Percentiles rank a stretch among this genome's conserved stretches.
phyloP scores from a whole-genome alignment of 345 rosid genomes.

The Hibiscus trionum region DNA sequence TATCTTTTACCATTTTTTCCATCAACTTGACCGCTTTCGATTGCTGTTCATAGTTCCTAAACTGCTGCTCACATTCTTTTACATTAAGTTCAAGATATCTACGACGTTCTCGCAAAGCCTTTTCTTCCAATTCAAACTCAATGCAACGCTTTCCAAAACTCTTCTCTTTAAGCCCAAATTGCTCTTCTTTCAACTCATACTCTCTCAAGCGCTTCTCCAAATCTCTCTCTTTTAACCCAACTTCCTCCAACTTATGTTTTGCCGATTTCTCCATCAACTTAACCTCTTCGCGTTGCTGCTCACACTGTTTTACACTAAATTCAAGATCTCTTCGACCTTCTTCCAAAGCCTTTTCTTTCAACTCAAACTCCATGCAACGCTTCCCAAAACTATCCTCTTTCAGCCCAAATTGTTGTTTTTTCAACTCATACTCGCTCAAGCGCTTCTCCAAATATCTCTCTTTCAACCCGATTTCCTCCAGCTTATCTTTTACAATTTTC shows the following conservation, averaged over 20 bases:
- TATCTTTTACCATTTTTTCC: background rate
- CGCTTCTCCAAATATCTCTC: background rate
- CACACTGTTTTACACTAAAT: constrained; percentile 8
- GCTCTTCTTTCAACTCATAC: background rate
- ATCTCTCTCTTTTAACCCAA: background rate
- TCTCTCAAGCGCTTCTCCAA: background rate
- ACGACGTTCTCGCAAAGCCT: background rate
- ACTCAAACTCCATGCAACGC: background rate
- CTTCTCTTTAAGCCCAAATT: background rate
- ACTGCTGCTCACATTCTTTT: background rate
- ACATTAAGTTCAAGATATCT: constrained; percentile 16
- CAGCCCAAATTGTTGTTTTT: background rate
- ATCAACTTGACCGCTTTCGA: too few species aligned
- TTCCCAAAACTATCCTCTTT: background rate
- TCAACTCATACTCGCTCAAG: background rate
- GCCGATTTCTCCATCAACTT: background rate
- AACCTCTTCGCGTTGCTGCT: background rate
- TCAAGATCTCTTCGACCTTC: constrained; percentile 1
- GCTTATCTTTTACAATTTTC: background rate
- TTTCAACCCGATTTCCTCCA: background rate
- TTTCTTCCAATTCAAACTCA: background rate
- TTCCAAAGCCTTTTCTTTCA: background rate
- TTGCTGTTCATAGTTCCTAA: too few species aligned
- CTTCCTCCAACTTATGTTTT: background rate
- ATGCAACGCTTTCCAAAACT: background rate